Base-by-base conservation (phyloP, 768 basidiomycete species). In the Kwoniella dejecticola region DNA sequence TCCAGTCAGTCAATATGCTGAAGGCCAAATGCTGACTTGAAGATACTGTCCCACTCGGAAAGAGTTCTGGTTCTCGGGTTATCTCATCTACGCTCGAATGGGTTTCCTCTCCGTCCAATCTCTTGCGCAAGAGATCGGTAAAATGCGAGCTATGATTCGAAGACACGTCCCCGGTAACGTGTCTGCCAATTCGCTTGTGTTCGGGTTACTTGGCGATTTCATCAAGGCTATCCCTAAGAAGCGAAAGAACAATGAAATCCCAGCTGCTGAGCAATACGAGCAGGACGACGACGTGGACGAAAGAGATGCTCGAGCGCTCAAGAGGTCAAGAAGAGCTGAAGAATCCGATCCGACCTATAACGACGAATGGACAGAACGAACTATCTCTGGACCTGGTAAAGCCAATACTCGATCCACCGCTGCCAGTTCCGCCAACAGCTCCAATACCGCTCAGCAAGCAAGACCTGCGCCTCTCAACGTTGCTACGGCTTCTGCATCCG, bases 41-140 rank as follows among this genome's bases (percentile, higher is more conserved):
- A 21, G 0, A 26, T 19, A 5, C 13, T 7, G 26, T 17, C 62
- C 24, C 27, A 36, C 42, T 23, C 15, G 57, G 1, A 13, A 23
- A 91, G 90, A 89, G 58, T 85, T 90, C 21, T 75, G 89, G 12
- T 80, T 90, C 12, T 88, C 81, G 67, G 77, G 85, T 3, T 79
- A 89, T 57, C 81, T 74, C 36, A 69, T 74, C 58, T 74, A 62
- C 63, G 36, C 12, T 21, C 64, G 72, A 13, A 74, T 74, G 72
- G 62, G 64, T 23, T 53, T 56, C 29, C 52, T 59, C 7, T 63
- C 68, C 3, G 27, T 63, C 42, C 82, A 13, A 78, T 82, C 6
- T 42, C 23, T 80, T 76, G 87, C 87, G 1, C 76, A 77, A 5
- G 84, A 85, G 15, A 82, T 90, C 24, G 80, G 83, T 57, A 74